phyloP scores from a whole-genome alignment of 345 rosid species.

The Rhizophora mangle region DNA sequence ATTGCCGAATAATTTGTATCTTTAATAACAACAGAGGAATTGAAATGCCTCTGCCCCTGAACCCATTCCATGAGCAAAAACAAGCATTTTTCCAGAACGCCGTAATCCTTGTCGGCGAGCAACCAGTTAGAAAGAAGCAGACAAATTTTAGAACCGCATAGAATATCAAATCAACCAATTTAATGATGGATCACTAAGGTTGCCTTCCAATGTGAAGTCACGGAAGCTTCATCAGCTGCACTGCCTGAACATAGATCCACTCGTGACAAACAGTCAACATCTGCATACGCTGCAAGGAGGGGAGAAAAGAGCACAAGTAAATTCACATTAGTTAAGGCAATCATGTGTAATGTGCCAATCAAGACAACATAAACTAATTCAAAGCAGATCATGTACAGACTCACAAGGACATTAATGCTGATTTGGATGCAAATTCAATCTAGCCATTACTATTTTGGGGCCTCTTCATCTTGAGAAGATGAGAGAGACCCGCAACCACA shows the following conservation, averaged over 20 bases:
- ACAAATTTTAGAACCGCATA: neutral
- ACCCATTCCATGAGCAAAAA: neutral
- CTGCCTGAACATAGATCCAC: slow-evolving; percentile 1
- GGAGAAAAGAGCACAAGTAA: neutral
- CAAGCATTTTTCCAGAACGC: neutral
- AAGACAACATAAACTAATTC: neutral
- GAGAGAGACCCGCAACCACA: slow-evolving; percentile 86
- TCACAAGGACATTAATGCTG: too few species aligned
- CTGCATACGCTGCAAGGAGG: neutral
- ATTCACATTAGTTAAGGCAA: neutral
- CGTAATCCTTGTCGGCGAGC: too few species aligned
- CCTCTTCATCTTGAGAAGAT: slow-evolving; percentile 76
- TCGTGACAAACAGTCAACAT: neutral
- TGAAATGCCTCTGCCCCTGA: too few species aligned
- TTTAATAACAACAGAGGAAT: too few species aligned
- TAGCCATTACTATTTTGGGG: slow-evolving; percentile 18
- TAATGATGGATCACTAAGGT: neutral
- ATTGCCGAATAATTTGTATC: too few species aligned
- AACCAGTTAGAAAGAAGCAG: neutral
- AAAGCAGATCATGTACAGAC: neutral
- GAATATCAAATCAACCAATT: neutral
- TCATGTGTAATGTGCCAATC: neutral
- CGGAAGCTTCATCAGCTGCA: neutral
- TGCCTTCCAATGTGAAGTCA: neutral
- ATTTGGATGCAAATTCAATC: neutral